Evolutionary conservation across 2,329 filamentous ascomycete species (phyloP).

Genomic region (Neophaeococcomyces mojaviensis): DNA sequence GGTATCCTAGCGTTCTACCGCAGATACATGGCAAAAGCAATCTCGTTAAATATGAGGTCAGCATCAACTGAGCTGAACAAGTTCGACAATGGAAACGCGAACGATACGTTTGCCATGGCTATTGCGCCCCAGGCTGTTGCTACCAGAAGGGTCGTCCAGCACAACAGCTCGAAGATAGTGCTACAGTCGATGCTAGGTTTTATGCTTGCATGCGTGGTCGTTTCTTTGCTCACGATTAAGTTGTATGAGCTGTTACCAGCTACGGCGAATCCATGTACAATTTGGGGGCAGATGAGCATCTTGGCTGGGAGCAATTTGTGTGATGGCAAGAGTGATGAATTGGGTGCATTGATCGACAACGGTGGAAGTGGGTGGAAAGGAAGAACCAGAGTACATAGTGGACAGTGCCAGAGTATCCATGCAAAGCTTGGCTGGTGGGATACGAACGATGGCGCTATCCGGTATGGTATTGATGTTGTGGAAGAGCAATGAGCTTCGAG

Average conservation of each 20-base stretch:
- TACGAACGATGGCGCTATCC: background rate
- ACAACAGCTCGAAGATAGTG: conserved; percentile 11
- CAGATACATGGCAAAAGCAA: conserved; percentile 22
- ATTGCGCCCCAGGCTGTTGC: background rate
- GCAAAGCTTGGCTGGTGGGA: conserved; percentile 13
- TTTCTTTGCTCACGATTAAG: conserved; percentile 1
- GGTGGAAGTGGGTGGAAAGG: no score
- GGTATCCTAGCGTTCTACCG: conserved; percentile 16
- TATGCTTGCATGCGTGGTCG: conserved; percentile 11
- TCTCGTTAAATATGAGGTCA: conserved; percentile 17
- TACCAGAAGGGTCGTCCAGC: conserved; percentile 9
- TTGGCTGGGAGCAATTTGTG: conserved; percentile 13
- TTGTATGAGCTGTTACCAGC: conserved; percentile 9
- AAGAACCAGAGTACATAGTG: no score
- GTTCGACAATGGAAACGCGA: background rate
- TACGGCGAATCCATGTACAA: conserved; percentile 15
- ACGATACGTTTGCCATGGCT: background rate
- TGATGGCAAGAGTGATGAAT: background rate
- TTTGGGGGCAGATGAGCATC: conserved; percentile 12
- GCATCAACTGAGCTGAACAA: background rate
- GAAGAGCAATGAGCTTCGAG: no score
- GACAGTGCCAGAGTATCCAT: no score
- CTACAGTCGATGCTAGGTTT: conserved; percentile 14
- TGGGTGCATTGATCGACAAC: no score
- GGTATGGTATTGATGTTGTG: conserved; percentile 15